Evolutionary conservation across 2,329 filamentous ascomycete species (phyloP), one percentile per base, ranked within the genome.

Genomic region (Aspergillus sp.): DNA sequence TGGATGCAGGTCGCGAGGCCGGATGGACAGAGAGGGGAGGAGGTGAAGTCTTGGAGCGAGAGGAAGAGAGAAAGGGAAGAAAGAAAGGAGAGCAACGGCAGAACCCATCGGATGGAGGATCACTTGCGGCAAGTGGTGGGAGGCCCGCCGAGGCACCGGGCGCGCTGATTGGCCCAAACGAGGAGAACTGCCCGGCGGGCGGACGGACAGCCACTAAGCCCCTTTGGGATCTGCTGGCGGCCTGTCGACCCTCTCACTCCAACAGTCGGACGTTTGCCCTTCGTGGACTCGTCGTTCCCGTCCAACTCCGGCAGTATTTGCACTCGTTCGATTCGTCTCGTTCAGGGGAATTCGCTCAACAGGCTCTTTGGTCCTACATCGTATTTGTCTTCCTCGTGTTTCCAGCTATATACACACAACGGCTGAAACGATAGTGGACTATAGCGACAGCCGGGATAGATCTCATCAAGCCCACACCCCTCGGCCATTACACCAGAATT

Each of bases 281-380:
- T 29, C 44, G 7, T 25, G 16, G 16, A 3, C n/a, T 40, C 31
- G 16, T 14, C 25, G 31, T 29, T 34, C 16, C 16, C 54, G 54
- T 56, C 60, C 62, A 70, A 74, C 74, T 62, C 68, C 71, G 72
- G 66, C 73, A 76, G 72, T 88, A 81, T 78, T 84, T 85, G 79
- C 82, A 82, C 85, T 89, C 80, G 64, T 85, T 86, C 64, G 77
- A 75, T 73, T 84, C 84, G 74, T 70, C 71, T 40, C 45, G 50
- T 47, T 41, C 52, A 57, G 72, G 58, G 71, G 76, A 71, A 76
- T 73, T 42, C 66, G 60, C 47, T 65, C 13, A n/a, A 19, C 25
- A n/a, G 19, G 20, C 7, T 32, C 3, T 1, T 29, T 16, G 10
- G 34, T 23, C 10, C 4, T 47, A 4, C 5, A 4, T 23, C 1